Conservation (phyloP, 2,329 filamentous ascomycete genomes). For the Sporothrix pallida region DNA sequence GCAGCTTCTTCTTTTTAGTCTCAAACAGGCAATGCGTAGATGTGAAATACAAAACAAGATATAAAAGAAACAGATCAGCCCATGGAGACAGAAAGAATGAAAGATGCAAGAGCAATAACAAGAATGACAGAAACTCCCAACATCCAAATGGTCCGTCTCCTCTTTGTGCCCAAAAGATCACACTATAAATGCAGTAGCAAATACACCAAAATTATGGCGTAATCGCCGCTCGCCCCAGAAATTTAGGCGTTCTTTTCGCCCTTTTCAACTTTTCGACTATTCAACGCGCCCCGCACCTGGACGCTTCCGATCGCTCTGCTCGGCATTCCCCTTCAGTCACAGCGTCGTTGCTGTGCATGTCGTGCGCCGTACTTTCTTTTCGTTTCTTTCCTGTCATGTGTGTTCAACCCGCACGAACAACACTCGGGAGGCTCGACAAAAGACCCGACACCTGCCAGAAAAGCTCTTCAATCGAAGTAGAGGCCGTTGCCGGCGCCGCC, state of each 20-base stretch:
- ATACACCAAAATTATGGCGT: constrained; percentile 28
- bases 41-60: neutral
- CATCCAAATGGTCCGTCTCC: neutral
- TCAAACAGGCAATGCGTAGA: neutral
- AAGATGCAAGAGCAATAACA: neutral
- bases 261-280: neutral
- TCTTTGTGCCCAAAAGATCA: constrained; percentile 13
- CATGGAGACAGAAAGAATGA: neutral
- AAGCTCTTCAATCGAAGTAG: constrained; percentile 74
- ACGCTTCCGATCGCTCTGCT: constrained; percentile 16
- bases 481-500: constrained; percentile 68
- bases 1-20: neutral
- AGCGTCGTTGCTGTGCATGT: neutral
- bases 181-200: constrained; percentile 16
- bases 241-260: constrained; percentile 8
- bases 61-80: constrained; percentile 18
- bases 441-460: constrained; percentile 74
- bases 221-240: constrained; percentile 16
- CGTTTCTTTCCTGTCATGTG: neutral
- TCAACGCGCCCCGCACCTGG: constrained; percentile 10
- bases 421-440: constrained; percentile 51
- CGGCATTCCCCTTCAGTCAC: constrained; percentile 24
- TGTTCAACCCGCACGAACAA: constrained; percentile 25
- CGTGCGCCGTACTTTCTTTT: neutral
- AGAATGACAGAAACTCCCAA: constrained; percentile 15